phyloP scores from a whole-genome alignment of 2,329 filamentous ascomycete species.

The Bipolaris bicolor region DNA sequence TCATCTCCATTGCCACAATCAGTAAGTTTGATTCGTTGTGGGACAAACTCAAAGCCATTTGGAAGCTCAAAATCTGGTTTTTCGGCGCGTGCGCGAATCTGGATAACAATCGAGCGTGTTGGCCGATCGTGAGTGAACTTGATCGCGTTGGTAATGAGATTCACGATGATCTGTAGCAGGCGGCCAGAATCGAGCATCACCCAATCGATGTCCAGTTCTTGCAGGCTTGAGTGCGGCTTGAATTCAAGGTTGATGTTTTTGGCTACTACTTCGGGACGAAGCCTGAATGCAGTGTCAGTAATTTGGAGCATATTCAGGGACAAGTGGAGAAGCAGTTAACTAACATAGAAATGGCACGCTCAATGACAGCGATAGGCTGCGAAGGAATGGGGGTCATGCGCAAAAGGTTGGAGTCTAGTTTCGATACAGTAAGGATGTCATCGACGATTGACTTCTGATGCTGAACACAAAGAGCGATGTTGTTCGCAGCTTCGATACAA shows the following conservation, averaged over 20 bases:
- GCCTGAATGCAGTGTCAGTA: not conserved
- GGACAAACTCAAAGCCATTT: conserved; percentile 36
- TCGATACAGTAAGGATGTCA: conserved; percentile 45
- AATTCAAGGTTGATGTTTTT: conserved; percentile 40
- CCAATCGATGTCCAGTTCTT: conserved; percentile 46
- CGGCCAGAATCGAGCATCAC: conserved; percentile 52
- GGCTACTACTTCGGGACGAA: conserved; percentile 43
- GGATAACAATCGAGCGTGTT: conserved; percentile 48
- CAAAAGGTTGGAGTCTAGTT: conserved; percentile 40
- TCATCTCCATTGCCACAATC: conserved; percentile 30
- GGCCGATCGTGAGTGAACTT: conserved; percentile 52
- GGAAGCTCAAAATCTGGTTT: conserved; percentile 23
- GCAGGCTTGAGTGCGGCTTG: conserved; percentile 43
- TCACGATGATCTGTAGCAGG: conserved; percentile 52
- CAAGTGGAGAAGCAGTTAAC: not conserved
- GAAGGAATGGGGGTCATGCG: conserved; percentile 48
- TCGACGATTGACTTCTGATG: conserved; percentile 47
- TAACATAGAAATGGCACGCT: conserved; percentile 46
- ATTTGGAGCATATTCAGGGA: not conserved
- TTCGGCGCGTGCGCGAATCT: conserved; percentile 47
- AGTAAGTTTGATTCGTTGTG: conserved; percentile 21
- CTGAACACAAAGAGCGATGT: conserved; percentile 50
- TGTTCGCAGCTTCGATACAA: conserved; percentile 43
- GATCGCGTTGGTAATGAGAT: conserved; percentile 55
- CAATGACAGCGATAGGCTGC: conserved; percentile 44